Conservation (phyloP, 192 early-diverging fungal species). For the Entomortierella chlamydospora region DNA sequence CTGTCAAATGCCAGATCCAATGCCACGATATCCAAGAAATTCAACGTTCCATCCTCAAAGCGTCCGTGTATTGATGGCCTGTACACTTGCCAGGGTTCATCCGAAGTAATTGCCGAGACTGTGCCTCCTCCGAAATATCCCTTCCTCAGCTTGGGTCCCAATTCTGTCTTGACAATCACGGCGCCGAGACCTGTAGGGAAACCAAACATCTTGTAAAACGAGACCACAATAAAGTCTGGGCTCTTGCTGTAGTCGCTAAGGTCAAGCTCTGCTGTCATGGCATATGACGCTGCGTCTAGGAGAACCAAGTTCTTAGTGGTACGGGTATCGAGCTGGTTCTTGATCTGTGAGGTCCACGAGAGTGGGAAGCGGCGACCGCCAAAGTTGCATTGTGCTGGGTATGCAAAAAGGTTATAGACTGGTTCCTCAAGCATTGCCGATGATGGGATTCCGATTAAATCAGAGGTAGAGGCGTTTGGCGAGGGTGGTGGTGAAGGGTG, state of each 20-base stretch:
- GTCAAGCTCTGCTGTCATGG: slow-evolving; percentile 70
- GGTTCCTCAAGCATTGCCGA: not conserved
- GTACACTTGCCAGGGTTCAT: slow-evolving; percentile 68
- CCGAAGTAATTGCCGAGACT: slow-evolving; percentile 67
- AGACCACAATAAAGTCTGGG: slow-evolving; percentile 78
- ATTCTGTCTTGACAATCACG: slow-evolving; percentile 71
- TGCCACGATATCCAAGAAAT: slow-evolving; percentile 79
- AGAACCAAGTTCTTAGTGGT: slow-evolving; percentile 63
- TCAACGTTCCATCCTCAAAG: slow-evolving; percentile 84
- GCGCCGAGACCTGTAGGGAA: slow-evolving; percentile 87
- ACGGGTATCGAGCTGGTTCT: slow-evolving; percentile 32
- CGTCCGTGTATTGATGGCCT: slow-evolving; percentile 58
- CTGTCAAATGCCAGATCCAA: slow-evolving; percentile 76
- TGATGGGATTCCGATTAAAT: not conserved
- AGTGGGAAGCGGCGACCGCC: slow-evolving; percentile 79
- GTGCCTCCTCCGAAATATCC: slow-evolving; percentile 87
- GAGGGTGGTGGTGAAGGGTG: slow-evolving; percentile 47
- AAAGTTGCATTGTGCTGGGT: slow-evolving; percentile 90
- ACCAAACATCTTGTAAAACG: slow-evolving; percentile 93
- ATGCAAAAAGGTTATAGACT: slow-evolving; percentile 71
- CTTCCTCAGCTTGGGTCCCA: slow-evolving; percentile 60
- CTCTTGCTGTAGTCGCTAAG: slow-evolving; percentile 59
- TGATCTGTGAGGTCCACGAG: slow-evolving; percentile 62
- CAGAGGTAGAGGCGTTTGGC: slow-evolving; percentile 10
- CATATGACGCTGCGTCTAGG: slow-evolving; percentile 81